Percentiles rank a stretch among this genome's conserved stretches.
phyloP scores from a whole-genome alignment of 2,329 filamentous ascomycete species.

The Cladophialophora bantiana region DNA sequence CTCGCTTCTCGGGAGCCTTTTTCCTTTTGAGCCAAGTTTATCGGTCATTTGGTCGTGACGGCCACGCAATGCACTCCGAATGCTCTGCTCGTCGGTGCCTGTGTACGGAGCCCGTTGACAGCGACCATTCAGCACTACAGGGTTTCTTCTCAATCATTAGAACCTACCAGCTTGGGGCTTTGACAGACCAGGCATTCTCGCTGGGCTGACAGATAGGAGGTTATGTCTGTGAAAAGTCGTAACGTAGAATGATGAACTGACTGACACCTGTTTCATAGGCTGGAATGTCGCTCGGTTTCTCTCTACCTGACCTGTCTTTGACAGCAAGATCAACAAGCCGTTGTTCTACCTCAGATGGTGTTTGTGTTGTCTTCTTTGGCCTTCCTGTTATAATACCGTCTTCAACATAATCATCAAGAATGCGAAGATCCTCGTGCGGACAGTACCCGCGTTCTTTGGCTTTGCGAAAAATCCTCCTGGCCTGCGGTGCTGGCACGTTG shows the following conservation, averaged over 20 bases:
- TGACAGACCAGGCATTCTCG: conserved; percentile 32
- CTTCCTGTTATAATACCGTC: conserved; percentile 15
- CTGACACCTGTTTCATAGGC: conserved; percentile 25
- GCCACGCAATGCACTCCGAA: no score
- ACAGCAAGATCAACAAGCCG: conserved; percentile 18
- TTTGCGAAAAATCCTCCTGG: conserved; percentile 39
- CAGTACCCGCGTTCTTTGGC: conserved; percentile 24
- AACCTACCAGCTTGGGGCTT: conserved; percentile 6
- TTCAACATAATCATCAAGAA: conserved; percentile 6
- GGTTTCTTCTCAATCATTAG: no score
- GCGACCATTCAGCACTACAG: no score
- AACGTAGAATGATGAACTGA: not conserved
- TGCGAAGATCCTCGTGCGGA: conserved; percentile 15
- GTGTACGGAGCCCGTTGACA: no score
- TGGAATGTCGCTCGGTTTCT: conserved; percentile 35
- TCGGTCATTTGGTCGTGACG: no score
- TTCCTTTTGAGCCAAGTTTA: no score
- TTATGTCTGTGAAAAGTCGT: conserved; percentile 21
- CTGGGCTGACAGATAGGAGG: conserved; percentile 32
- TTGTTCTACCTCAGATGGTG: not conserved
- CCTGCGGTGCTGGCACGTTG: not conserved
- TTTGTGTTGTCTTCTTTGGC: conserved; percentile 8
- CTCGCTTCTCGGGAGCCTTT: no score
- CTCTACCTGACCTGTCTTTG: conserved; percentile 18
- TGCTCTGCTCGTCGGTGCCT: no score